Base-by-base conservation (phyloP, 192 early-diverging fungal species). In the Lunasporangiospora selenospora region DNA sequence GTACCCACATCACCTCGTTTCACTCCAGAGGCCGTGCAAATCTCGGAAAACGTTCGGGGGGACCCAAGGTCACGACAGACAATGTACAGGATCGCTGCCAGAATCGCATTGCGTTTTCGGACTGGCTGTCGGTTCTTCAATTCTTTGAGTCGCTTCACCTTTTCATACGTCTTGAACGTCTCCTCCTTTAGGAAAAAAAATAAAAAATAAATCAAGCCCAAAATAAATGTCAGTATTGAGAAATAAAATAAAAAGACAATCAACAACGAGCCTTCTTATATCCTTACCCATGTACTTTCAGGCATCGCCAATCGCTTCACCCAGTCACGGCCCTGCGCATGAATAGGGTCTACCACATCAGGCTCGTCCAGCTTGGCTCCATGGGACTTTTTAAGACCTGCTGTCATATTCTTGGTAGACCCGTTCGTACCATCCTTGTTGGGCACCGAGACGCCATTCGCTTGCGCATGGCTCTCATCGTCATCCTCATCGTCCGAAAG, bases 121-220 rank as follows among this genome's bases (percentile, higher is more conserved):
- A 83, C 70, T 29, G 87, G 87, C 60, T 88, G 87, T 15, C 87
- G 75, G 70, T 87, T 88, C 62, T 87, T 84, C 58, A 88, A 81
- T 30, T 81, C 81, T 62, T 85, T 85, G 46, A 83, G 58, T 16
- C 76, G 67, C 54, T 87, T 86, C 30, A 88, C 82, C 19, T 75
- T 33, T 27, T 87, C 81, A 56, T 85, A 88, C 5, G 85, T 62
- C 40, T 65, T 69, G 46, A 78, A 69, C 1, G 76, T 71, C 46
- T 81, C 80, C 24, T 61, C 66, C 80, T 73, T 48, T 21, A 6
- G 13, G 42, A 7, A 6, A 37, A 7, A 43, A n/a, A 44, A 24
- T 3, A 21, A 26, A 3, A 26, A 26, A 4, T 3, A 3, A 26
- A 29, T 9, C 7, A 30, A 30, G n/a, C n/a, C n/a, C n/a, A n/a